Conservation (phyloP, 768 basidiomycete species). For the Ramaria rubella region DNA sequence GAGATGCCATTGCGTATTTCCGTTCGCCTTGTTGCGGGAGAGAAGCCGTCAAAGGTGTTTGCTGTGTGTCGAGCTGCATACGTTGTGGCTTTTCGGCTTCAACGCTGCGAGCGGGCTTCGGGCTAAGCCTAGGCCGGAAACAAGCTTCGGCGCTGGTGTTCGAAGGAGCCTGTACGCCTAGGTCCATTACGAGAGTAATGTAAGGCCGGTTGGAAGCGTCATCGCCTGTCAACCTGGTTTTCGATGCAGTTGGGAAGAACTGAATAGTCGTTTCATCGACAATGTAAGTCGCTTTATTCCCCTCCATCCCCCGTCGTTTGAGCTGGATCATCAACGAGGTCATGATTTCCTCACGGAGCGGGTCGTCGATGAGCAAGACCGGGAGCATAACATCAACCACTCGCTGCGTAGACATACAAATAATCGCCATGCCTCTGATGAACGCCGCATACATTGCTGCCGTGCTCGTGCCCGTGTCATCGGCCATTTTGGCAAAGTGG, state of each 20-base stretch:
- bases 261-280: constrained; percentile 10
- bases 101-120: too few species aligned
- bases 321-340: constrained; percentile 18
- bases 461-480: constrained; percentile 18
- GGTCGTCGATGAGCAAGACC: constrained; percentile 16
- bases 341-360: constrained; percentile 13
- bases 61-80: not conserved
- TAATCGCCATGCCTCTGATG: constrained; percentile 22
- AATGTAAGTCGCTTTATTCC: not conserved
- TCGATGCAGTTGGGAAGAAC: constrained; percentile 13
- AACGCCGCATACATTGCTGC: constrained; percentile 19
- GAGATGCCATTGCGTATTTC: not conserved
- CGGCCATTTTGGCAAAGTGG: constrained; percentile 23
- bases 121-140: too few species aligned
- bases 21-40: not conserved
- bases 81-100: constrained; percentile 6
- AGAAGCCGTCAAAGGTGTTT: not conserved
- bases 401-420: constrained; percentile 13
- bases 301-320: constrained; percentile 11
- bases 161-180: constrained; percentile 14
- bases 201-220: constrained; percentile 12
- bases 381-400: constrained; percentile 25
- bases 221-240: not conserved
- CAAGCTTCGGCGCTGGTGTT: not conserved
- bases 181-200: constrained; percentile 18